phyloP scores from a whole-genome alignment of 2,329 filamentous ascomycete species.

The Myriosclerotinia scirpicola region DNA sequence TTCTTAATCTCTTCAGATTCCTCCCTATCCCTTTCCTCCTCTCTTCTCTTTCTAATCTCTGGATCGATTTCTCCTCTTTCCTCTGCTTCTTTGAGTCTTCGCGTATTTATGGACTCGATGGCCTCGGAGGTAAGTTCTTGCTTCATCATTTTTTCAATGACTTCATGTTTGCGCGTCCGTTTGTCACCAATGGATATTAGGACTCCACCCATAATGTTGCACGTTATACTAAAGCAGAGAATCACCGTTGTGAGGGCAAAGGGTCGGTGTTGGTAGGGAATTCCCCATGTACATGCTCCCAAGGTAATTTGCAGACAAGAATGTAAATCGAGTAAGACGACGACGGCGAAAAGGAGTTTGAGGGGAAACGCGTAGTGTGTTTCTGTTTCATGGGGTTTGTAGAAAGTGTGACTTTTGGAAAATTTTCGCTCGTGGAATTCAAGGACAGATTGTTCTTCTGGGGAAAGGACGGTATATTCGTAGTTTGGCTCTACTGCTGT shows the following conservation, averaged over 20 bases:
- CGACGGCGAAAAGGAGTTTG: constrained; percentile 69
- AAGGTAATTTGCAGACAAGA: constrained; percentile 77
- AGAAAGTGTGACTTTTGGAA: constrained; percentile 81
- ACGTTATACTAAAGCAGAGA: constrained; percentile 73
- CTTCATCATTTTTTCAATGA: constrained; percentile 71
- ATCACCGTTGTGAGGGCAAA: constrained; percentile 77
- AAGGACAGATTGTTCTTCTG: constrained; percentile 66
- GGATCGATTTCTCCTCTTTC: constrained; percentile 32
- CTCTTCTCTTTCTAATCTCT: constrained; percentile 46
- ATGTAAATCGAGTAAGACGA: constrained; percentile 75
- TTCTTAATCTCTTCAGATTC: constrained; percentile 37
- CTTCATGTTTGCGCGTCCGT: constrained; percentile 79
- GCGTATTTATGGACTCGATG: constrained; percentile 71
- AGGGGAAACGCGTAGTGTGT: constrained; percentile 80
- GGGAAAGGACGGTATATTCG: constrained; percentile 62
- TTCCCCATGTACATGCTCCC: constrained; percentile 75
- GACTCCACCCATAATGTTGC: constrained; percentile 73
- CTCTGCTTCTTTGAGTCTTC: constrained; percentile 84
- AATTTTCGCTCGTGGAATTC: constrained; percentile 77
- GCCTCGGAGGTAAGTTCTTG: constrained; percentile 71
- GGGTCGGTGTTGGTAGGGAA: constrained; percentile 66
- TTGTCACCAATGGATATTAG: constrained; percentile 75
- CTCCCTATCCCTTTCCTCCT: constrained; percentile 50
- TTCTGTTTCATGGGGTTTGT: constrained; percentile 81
- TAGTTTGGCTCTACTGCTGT: constrained; percentile 31